Conservation (phyloP, 306 rosid species). For the Vachellia collinsii region DNA sequence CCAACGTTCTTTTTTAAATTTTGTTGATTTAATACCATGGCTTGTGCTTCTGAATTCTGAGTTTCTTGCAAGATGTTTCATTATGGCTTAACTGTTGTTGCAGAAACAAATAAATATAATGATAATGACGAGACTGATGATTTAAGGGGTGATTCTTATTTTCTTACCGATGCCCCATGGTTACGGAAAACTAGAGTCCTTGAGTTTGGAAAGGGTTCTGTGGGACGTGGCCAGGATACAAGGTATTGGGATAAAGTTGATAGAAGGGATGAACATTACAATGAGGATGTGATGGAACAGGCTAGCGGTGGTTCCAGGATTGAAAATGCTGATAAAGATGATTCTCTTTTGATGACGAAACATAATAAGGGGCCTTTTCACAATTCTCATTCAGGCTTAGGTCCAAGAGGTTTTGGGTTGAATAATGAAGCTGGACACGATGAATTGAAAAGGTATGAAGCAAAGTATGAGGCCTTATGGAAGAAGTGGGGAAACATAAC, state of each 20-base stretch:
- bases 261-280: constrained; percentile 83
- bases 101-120: constrained; percentile 50
- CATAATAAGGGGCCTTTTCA: background rate
- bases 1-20: background rate
- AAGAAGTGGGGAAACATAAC: constrained; percentile 30
- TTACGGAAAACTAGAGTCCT: constrained; percentile 63
- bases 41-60: background rate
- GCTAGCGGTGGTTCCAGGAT: constrained; percentile 35
- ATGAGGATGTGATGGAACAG: constrained; percentile 62
- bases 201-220: constrained; percentile 68
- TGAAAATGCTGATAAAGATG: constrained; percentile 38
- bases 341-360: constrained; percentile 39
- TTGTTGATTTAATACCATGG: background rate
- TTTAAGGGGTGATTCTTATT: background rate
- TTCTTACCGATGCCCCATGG: constrained; percentile 73
- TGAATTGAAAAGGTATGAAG: constrained; percentile 81
- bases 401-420: constrained; percentile 62
- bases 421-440: constrained; percentile 90
- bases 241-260: constrained; percentile 98
- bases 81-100: constrained; percentile 36
- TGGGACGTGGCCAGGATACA: constrained; percentile 75
- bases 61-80: background rate
- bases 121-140: constrained; percentile 54
- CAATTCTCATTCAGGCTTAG: constrained; percentile 42
- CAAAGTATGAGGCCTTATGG: constrained; percentile 82